These are phyloP conservation scores for Hanseniaspora guilliermondii DNA, from an alignment of 805 yeast genomes.

Conservation along the genomic window DNA sequence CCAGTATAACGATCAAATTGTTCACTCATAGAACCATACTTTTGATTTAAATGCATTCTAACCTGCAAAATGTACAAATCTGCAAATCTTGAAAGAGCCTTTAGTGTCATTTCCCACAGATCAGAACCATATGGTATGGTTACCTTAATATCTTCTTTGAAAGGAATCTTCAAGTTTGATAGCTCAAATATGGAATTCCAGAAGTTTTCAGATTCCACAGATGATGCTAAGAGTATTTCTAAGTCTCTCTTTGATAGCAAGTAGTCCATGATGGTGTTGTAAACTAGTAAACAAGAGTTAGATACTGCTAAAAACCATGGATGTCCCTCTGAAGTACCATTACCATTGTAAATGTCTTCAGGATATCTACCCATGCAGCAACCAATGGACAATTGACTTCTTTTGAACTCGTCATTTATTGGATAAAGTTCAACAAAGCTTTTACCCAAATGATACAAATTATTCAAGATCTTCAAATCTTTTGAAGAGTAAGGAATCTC, in stretches of 20 bases:
- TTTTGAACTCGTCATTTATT: constrained; percentile 40
- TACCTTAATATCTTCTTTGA: constrained; percentile 2
- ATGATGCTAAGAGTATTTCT: constrained; percentile 13
- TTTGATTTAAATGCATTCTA: constrained; percentile 38
- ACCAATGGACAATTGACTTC: constrained; percentile 31
- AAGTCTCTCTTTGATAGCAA: constrained; percentile 53
- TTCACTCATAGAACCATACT: constrained; percentile 66
- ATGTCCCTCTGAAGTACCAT: constrained; percentile 61
- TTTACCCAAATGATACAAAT: constrained; percentile 47
- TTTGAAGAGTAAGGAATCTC: constrained; percentile 51
- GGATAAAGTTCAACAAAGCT: constrained; percentile 71
- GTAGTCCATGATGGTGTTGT: constrained; percentile 33
- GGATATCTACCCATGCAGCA: constrained; percentile 85
- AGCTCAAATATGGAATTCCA: constrained; percentile 11
- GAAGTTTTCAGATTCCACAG: constrained; percentile 4
- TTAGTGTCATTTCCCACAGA: constrained; percentile 11
- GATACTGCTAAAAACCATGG: constrained; percentile 86
- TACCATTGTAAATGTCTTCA: constrained; percentile 79
- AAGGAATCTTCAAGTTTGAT: constrained; percentile 5
- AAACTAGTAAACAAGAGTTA: constrained; percentile 31
- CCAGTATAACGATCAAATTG: constrained; percentile 77
- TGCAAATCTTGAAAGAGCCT: constrained; percentile 12
- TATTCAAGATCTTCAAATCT: constrained; percentile 46
- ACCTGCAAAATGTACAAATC: constrained; percentile 30
- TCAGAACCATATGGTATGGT: constrained; percentile 9